These are phyloP conservation scores for Erodium chrysanthum DNA, from an alignment of 441 rosid species.

Conservation along the genomic window DNA sequence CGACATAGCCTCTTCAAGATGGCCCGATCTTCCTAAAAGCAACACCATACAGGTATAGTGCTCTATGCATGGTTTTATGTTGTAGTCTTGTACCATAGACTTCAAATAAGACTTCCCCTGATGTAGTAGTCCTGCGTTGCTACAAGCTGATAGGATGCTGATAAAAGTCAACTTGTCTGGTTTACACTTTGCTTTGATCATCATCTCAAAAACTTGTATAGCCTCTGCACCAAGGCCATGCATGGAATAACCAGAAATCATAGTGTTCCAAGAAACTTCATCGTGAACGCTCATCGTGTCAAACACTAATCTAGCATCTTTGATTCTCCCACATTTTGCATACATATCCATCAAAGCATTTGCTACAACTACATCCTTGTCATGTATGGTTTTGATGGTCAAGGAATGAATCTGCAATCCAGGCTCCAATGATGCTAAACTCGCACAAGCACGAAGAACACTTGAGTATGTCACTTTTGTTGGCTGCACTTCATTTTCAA, in stretches of 20 bases:
- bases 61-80: constrained; percentile 60
- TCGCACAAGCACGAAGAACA: constrained; percentile 61
- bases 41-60: constrained; percentile 79
- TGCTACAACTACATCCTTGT: constrained; percentile 39
- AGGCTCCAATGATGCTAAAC: constrained; percentile 62
- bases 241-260: constrained; percentile 74
- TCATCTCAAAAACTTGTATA: constrained; percentile 17
- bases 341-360: constrained; percentile 89
- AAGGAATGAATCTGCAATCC: constrained; percentile 65
- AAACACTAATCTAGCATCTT: constrained; percentile 48
- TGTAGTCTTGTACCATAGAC: constrained; percentile 56
- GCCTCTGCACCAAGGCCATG: constrained; percentile 42
- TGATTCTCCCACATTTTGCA: constrained; percentile 74
- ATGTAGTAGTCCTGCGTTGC: constrained; percentile 59
- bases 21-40: constrained; percentile 70
- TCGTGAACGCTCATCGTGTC: constrained; percentile 34
- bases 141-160: constrained; percentile 48
- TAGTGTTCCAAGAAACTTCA: constrained; percentile 63
- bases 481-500: constrained; percentile 36
- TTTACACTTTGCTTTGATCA: constrained; percentile 12
- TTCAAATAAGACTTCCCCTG: constrained; percentile 54
- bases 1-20: constrained; percentile 50
- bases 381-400: constrained; percentile 45
- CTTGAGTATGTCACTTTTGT: constrained; percentile 82
- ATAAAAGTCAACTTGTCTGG: constrained; percentile 22